These are phyloP conservation scores for Plantago ovata DNA, from an alignment of 257 asterid species.

Conservation along the genomic window DNA sequence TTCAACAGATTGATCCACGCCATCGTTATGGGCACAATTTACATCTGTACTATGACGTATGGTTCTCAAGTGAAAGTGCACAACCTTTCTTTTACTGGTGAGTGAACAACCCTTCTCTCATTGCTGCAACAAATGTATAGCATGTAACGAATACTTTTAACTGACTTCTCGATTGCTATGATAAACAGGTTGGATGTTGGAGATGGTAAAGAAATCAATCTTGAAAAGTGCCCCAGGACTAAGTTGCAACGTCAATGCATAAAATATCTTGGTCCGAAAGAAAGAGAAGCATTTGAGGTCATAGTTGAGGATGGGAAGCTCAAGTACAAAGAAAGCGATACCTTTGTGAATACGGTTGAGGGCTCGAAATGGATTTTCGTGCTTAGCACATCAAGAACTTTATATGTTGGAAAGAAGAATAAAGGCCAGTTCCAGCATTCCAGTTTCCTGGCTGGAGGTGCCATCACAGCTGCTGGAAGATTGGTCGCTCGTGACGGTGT, in stretches of 20 bases:
- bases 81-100: slow-evolving; percentile 98
- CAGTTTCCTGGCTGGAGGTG: slow-evolving; percentile 90
- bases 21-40: slow-evolving; percentile 95
- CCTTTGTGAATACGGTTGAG: slow-evolving; percentile 51
- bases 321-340: slow-evolving; percentile 54
- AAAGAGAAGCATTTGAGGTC: slow-evolving; percentile 76
- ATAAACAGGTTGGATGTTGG: slow-evolving; percentile 86
- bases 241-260: slow-evolving; percentile 76
- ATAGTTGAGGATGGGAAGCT: slow-evolving; percentile 67
- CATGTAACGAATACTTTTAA: neutral
- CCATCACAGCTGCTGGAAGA: slow-evolving; percentile 94
- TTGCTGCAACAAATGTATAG: neutral
- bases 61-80: slow-evolving; percentile 81
- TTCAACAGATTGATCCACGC: slow-evolving; percentile 86
- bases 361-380: slow-evolving; percentile 94
- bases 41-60: slow-evolving; percentile 77
- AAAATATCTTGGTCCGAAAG: slow-evolving; percentile 88
- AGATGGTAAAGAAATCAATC: slow-evolving; percentile 82
- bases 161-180: neutral
- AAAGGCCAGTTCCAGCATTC: slow-evolving; percentile 89
- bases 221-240: slow-evolving; percentile 73
- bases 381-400: slow-evolving; percentile 72
- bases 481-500: slow-evolving; percentile 67
- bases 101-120: slow-evolving; percentile 18
- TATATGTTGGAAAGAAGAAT: slow-evolving; percentile 77